Evolutionary conservation across 139 green algal species (phyloP).

Genomic region (Ostreobium quekettii): DNA sequence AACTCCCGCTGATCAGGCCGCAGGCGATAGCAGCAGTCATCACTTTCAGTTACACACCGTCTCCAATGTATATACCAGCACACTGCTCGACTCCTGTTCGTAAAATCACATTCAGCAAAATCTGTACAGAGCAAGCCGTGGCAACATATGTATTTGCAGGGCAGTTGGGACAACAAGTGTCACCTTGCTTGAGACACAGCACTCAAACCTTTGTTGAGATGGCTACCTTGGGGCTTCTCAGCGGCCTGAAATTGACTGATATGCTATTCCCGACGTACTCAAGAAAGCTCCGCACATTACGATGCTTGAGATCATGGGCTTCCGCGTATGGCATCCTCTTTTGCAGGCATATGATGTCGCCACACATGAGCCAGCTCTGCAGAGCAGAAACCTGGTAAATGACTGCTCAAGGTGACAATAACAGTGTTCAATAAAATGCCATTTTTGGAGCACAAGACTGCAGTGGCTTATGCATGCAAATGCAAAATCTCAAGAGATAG

Average conservation of each 20-base stretch:
- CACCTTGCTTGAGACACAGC: background rate
- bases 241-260: constrained; percentile 18
- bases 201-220: background rate
- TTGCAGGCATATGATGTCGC: constrained; percentile 17
- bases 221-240: constrained; percentile 6
- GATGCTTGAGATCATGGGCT: background rate
- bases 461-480: too few relatives aligned
- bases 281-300: constrained; percentile 54
- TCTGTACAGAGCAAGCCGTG: background rate
- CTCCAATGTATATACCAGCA: background rate
- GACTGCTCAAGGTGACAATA: background rate
- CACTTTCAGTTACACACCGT: background rate
- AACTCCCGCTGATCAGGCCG: too few relatives aligned
- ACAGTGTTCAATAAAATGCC: background rate
- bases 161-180: background rate
- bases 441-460: too few relatives aligned
- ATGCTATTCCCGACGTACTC: constrained; percentile 51
- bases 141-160: background rate
- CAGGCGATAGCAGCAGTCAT: too few relatives aligned
- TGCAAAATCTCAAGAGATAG: too few relatives aligned
- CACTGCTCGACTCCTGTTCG: too few relatives aligned
- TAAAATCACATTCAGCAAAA: background rate
- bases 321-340: background rate
- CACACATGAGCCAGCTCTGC: background rate
- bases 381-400: background rate